A percentile compares a stretch with the other conserved stretches of the same genome.
These are phyloP conservation scores for Stentor roeselii DNA, from an alignment of 73 alveolate genomes.

Conservation along the genomic window DNA sequence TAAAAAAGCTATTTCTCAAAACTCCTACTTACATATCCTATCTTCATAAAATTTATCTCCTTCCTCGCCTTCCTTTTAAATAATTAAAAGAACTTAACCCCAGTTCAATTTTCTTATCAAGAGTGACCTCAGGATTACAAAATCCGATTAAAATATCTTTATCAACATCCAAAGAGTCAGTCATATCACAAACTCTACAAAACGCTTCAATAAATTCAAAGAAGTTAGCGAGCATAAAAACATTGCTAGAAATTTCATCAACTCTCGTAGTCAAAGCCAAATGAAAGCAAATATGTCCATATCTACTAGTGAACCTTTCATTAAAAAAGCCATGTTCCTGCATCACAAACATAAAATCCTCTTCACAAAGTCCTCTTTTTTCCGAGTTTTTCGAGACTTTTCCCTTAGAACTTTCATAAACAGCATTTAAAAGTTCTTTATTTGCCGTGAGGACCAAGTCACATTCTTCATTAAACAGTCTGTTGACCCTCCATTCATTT, in stretches of 20 bases:
- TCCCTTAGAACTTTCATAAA: background rate
- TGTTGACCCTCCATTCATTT: background rate
- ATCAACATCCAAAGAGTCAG: background rate
- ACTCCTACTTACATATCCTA: too few relatives aligned
- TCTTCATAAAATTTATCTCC: background rate
- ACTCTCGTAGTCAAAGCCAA: background rate
- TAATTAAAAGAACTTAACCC: background rate
- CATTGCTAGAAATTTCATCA: background rate
- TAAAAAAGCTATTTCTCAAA: too few relatives aligned
- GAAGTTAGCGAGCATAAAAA: background rate
- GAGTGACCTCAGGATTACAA: background rate
- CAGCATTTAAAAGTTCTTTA: background rate
- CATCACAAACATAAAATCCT: background rate
- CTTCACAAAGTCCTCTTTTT: background rate
- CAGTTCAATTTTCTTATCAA: background rate
- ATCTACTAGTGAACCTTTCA: background rate
- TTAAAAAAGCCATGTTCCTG: background rate
- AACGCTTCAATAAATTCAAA: background rate
- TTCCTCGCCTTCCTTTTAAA: background rate
- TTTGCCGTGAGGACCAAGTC: background rate
- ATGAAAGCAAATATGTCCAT: slow-evolving; percentile 6
- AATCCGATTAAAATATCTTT: background rate
- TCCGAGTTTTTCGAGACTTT: background rate
- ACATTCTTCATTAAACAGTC: slow-evolving; percentile 13
- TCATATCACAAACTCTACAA: background rate